Base-by-base conservation (phyloP, 1,139 yeast genomes). In the Saccharomyces hybrid region DNA sequence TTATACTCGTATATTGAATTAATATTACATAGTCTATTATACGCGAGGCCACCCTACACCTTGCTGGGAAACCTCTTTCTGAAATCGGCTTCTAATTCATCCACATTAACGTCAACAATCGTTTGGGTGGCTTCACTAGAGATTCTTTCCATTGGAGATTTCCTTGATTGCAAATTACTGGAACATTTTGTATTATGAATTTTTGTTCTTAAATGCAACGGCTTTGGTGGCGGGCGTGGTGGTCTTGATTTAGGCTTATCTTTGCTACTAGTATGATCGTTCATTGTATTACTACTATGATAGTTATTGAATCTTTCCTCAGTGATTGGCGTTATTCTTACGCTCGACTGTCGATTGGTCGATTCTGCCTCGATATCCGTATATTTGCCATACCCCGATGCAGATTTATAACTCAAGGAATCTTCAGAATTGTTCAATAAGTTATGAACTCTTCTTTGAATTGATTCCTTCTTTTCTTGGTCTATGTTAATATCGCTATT, bases 351-450 rank as follows among this genome's bases (percentile, higher is more conserved):
- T 4, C 13, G 25, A 42, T 23, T 42, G 1, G 25, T 2, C n/a
- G 13, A 0, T 42, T 20, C 51, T 13, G 42, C 50, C 13, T 51
- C 54, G 9, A 57, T 59, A 49, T 75, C 80, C 0, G 84, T 82
- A 60, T 74, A 81, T 60, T 77, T 77, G 1, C 86, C 86, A 62
- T 82, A 83, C 0, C 87, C 87, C 7, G 70, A 68, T 0, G 86
- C 86, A 0, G 84, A 77, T 58, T 75, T 78, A 9, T 70, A 61
- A 0, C 72, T 66, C 3, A 75, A 72, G 5, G 73, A 63, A 0
- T 73, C 72, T 6, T 71, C 73, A 28, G 72, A 69, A 38, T 70
- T 71, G 55, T 70, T 73, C 56, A 83, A 66, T 50, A 83, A 71
- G 59, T 75, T 74, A 53, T 79, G 81, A 66, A 83, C 82, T 60